These are phyloP conservation scores for Thielaviopsis ethacetica DNA, from an alignment of 2,329 filamentous ascomycete species.

Conservation along the genomic window DNA sequence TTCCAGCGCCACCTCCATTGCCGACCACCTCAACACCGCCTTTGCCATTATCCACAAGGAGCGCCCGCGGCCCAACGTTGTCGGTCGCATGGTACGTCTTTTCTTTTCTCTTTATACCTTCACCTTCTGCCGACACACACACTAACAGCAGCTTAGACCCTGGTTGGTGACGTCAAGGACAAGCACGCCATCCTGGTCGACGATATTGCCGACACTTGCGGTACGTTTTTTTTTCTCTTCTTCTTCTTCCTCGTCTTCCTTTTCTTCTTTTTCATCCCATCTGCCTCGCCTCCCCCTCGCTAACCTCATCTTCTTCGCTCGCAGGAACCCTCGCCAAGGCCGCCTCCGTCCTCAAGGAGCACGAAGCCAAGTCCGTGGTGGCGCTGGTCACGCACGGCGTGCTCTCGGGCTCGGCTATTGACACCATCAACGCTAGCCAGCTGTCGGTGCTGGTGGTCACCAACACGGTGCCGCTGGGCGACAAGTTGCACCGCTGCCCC, in stretches of 20 bases:
- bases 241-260: neutral
- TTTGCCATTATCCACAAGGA: constrained; percentile 98
- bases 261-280: neutral
- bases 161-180: constrained; percentile 85
- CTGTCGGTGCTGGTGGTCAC: constrained; percentile 72
- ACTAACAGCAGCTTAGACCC: constrained; percentile 17
- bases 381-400: constrained; percentile 95
- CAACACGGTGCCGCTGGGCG: constrained; percentile 46
- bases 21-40: constrained; percentile 73
- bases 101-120: neutral
- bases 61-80: constrained; percentile 69
- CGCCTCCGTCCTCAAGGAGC: constrained; percentile 70
- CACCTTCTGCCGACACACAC: neutral
- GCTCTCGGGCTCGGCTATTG: constrained; percentile 72
- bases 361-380: constrained; percentile 75
- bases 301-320: neutral
- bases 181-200: constrained; percentile 93
- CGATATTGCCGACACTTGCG: constrained; percentile 95
- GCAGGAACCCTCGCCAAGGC: constrained; percentile 47
- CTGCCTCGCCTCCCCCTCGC: neutral
- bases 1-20: constrained; percentile 61
- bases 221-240: constrained; percentile 26
- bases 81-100: constrained; percentile 62
- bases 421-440: constrained; percentile 65
- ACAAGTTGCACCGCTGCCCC: constrained; percentile 63